Evolutionary conservation across 2,329 filamentous ascomycete species (phyloP), one percentile per base, ranked within the genome.

Genomic region (Monosporascus sp.): DNA sequence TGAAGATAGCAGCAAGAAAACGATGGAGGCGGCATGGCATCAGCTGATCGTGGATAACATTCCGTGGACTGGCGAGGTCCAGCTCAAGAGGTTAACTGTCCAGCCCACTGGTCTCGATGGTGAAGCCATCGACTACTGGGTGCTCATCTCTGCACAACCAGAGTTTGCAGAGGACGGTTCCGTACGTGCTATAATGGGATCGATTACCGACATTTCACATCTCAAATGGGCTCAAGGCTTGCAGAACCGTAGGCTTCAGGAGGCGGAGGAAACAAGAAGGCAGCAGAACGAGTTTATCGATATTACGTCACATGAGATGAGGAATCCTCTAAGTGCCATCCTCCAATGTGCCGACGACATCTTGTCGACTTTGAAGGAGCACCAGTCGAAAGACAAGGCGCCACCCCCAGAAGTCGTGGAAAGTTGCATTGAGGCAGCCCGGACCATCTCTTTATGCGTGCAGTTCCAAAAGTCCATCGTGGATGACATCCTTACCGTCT

Each of bases 391-490:
- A 7, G 62, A 67, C 18, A 56, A 27, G 15, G 22, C 47, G 1
- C 56, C 59, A 0, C 54, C 65, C 2, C 31, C 48, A 3, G 70
- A 72, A 3, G 63, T 76, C 17, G 58, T 83, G 3, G 68, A 70
- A 1, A 76, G 73, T 55, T 79, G 73, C 46, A 69, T 82, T 37
- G 79, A 82, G 55, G 77, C 80, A 3, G 79, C 79, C 1, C 77
- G 81, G 50, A 82, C 78, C 0, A 82, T 83, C 55, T 74, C 73
- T 14, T 64, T 82, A 6, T 93, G 89, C 60, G 86, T 88, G 1
- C 85, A 89, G 61, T 88, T 93, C 68, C 89, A 93, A 65, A 91
- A 91, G 69, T 75, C 85, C 8, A 89, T 90, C 45, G 84, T 89
- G n/a, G 86, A 89, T 62, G 86, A 89, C 63, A 85, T 89, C 25